Conservation (phyloP, 768 basidiomycete species). For the Wakefieldia striispora region DNA sequence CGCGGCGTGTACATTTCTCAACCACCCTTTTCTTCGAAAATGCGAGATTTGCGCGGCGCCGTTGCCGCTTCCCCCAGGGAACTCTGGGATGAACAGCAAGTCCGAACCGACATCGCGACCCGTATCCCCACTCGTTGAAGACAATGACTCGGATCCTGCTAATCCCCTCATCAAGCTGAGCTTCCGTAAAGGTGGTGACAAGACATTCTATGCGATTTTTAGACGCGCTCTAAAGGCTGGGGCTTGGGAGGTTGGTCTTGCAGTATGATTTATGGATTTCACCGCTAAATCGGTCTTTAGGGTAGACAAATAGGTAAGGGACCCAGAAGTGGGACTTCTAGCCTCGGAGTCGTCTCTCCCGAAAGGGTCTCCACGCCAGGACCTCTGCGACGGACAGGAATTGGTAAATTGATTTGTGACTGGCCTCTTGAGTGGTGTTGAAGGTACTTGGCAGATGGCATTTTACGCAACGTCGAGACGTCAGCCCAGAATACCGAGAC, state of each 20-base stretch:
- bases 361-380: constrained; percentile 15
- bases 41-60: constrained; percentile 89
- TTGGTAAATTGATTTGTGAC: constrained; percentile 20
- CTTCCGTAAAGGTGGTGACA: constrained; percentile 90
- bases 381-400: constrained; percentile 24
- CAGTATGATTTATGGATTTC: neutral
- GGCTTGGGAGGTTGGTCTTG: constrained; percentile 64
- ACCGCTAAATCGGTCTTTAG: constrained; percentile 14
- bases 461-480: constrained; percentile 72
- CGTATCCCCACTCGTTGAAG: constrained; percentile 42
- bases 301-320: constrained; percentile 30
- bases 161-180: constrained; percentile 72
- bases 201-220: constrained; percentile 73
- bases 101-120: constrained; percentile 70
- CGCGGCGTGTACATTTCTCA: constrained; percentile 89
- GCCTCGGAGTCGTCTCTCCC: constrained; percentile 17
- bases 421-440: neutral
- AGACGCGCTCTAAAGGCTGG: constrained; percentile 68
- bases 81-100: constrained; percentile 36
- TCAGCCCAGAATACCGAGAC: constrained; percentile 61
- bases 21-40: constrained; percentile 63
- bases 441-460: constrained; percentile 58
- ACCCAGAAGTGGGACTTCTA: constrained; percentile 19
- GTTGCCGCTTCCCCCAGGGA: constrained; percentile 40
- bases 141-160: constrained; percentile 26